Base-by-base conservation (phyloP, 192 early-diverging fungal species). In the Rhizoclosmatium globosum region DNA sequence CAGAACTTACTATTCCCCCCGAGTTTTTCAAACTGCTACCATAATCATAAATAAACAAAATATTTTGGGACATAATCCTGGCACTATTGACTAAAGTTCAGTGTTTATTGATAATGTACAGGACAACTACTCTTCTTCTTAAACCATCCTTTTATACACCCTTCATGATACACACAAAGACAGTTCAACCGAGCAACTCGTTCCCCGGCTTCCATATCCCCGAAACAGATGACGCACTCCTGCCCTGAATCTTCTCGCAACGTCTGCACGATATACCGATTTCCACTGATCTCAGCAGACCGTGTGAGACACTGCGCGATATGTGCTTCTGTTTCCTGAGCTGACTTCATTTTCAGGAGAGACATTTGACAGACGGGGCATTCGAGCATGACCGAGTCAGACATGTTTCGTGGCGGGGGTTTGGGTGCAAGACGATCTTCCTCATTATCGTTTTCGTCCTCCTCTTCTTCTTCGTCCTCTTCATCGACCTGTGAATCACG, bases 221-320 rank as follows among this genome's bases (percentile, higher is more conserved):
- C 94, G 87, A 98, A 95, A 85, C 96, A 98, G 58, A 98, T 98
- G 0, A 93, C 89, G 82, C 96, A 98, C 76, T 98, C 96, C 77
- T 90, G 53, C 3, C 53, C 71, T 2, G 82, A 39, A 47, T 57
- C 67, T 46, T 85, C 84, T 48, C 82, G 80, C 31, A 84, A 68
- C 3, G 68, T 71, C 67, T 87, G 84, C 42, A 78, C 83, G 59
- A 92, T 84, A 84, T 92, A 94, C 19, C 91, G 87, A 72, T 86
- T 87, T 61, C 88, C 87, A 62, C 81, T 84, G 15, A 78, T 72
- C 64, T 84, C 76, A 23, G 71, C 81, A 21, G 81, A 83, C 87
- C 74, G 47, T 11, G 47, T 67, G 11, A 94, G 68, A 80, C 94
- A 94, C 0, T 85, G 82, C 6, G 84, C 85, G 11, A 94, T 86